A percentile compares a stretch with the other conserved stretches of the same genome.
Evolutionary conservation across 192 early-diverging fungal species (phyloP).

Genomic region (Anaeromyces robustus): DNA sequence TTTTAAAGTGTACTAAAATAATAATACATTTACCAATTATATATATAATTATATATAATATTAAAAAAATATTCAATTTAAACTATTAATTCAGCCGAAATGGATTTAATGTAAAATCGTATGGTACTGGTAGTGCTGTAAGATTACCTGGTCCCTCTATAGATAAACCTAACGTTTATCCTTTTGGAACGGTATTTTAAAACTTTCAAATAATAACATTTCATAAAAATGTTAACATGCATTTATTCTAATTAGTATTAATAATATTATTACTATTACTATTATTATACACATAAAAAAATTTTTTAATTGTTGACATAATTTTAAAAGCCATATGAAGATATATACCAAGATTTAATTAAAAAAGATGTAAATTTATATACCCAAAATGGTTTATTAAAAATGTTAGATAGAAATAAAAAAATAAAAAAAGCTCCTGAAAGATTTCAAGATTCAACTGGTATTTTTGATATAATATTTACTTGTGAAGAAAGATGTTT

Average conservation of each 20-base stretch:
- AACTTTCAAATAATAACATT: too few species aligned
- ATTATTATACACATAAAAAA: too few species aligned
- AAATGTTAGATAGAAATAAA: constrained; percentile 90
- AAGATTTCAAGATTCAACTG: constrained; percentile 58
- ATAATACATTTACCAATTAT: too few species aligned
- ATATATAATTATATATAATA: too few species aligned
- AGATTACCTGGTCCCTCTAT: constrained; percentile 74
- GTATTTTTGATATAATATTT: constrained; percentile 78
- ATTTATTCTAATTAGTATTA: too few species aligned
- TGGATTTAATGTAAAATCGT: constrained; percentile 73
- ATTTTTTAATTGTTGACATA: too few species aligned
- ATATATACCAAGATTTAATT: constrained; percentile 67
- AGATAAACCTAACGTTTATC: constrained; percentile 78
- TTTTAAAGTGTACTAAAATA: too few species aligned
- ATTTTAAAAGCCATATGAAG: constrained; percentile 61
- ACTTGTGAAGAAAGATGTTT: constrained; percentile 93
- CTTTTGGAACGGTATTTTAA: constrained; percentile 60
- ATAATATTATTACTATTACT: too few species aligned
- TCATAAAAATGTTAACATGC: too few species aligned
- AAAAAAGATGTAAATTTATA: constrained; percentile 26
- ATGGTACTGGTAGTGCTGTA: constrained; percentile 80
- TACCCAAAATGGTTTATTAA: constrained; percentile 68
- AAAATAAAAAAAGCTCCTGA: constrained; percentile 80
- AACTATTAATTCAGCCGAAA: constrained; percentile 31
- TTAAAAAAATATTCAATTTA: too few species aligned